Evolutionary conservation across 2,329 filamentous ascomycete species (phyloP), one percentile per base, ranked within the genome.

Genomic region (Aspergillus aculeatus): DNA sequence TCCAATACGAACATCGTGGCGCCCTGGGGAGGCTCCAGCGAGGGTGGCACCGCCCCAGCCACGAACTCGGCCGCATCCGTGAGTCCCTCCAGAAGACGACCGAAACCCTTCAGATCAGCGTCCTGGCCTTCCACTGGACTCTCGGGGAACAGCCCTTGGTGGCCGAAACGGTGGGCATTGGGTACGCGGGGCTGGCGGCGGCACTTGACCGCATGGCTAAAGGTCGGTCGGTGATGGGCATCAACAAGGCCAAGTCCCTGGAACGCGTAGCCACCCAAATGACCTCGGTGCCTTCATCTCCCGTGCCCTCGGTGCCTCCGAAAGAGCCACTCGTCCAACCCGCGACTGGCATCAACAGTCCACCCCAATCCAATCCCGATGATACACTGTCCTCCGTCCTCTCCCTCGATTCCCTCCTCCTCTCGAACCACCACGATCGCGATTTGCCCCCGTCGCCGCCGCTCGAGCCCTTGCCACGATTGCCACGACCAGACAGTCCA

Each of bases 71-170:
- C 21, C 66, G 62, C 47, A 67, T 69, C 31, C 81, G 81, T 47
- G 73, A 77, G 3, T 84, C 83, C 11, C 77, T 90, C 9, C 78
- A 76, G 10, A 84, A 81, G 70, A 87, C 83, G 12, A 81, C 84
- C 10, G 86, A 89, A 65, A 82, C 84, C 2, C 73, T 90, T 52
- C 83, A 82, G 65, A 86, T 89, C 79, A 88, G 85, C 68, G 83
- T 86, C 0, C 80, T 88, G 50, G 84, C 89, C 66, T 89, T 89
- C 71, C 83, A 87, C 64, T 89, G 86, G 86, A 85, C 83, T 21
- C 77, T 89, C 3, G 86, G 85, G 9, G 80, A 80, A 31, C 79
- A 80, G 21, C 84, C 82, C 69, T 82, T 84, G 16, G 12, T 48
- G 41, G 85, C 88, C 64, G 82, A 82, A 16, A 81, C 85, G 12